Percentiles rank a stretch among this genome's conserved stretches.
Evolutionary conservation across 768 basidiomycete genomes (phyloP).

Genomic region (Suillus cothurnatus): DNA sequence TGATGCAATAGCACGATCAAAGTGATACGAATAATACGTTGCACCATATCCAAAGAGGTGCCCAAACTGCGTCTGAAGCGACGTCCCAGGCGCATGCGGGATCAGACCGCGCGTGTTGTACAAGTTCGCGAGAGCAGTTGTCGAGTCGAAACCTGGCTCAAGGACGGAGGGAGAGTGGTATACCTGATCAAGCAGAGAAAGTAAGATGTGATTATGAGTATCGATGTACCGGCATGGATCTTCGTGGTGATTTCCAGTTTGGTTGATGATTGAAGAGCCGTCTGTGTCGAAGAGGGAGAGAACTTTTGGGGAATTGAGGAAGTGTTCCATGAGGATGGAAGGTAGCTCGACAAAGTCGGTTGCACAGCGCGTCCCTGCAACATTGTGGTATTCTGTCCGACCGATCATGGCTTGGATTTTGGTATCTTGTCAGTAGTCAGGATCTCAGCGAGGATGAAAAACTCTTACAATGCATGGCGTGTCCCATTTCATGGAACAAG

Average conservation of each 20-base stretch:
- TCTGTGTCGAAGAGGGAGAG: slow-evolving; percentile 74
- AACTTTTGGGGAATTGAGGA: slow-evolving; percentile 82
- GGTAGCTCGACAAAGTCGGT: slow-evolving; percentile 99
- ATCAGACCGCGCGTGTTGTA: slow-evolving; percentile 74
- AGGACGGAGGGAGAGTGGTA: slow-evolving; percentile 79
- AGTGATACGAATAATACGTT: slow-evolving; percentile 96
- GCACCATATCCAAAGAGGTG: slow-evolving; percentile 97
- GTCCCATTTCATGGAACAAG: slow-evolving; percentile 98
- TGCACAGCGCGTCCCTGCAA: slow-evolving; percentile 95
- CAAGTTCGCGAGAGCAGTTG: slow-evolving; percentile 59
- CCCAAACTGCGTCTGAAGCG: slow-evolving; percentile 95
- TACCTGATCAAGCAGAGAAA: slow-evolving; percentile 85
- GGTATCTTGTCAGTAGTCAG: slow-evolving; percentile 10
- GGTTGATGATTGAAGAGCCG: slow-evolving; percentile 45
- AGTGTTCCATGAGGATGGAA: slow-evolving; percentile 98
- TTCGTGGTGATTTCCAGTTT: slow-evolving; percentile 65
- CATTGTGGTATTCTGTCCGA: slow-evolving; percentile 95
- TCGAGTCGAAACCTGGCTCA: slow-evolving; percentile 70
- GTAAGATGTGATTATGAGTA: slow-evolving; percentile 86
- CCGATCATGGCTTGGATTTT: slow-evolving; percentile 86
- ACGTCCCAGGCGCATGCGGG: slow-evolving; percentile 81
- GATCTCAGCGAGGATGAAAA: slow-evolving; percentile 9
- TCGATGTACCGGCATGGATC: slow-evolving; percentile 86
- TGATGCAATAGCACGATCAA: slow-evolving; percentile 94
- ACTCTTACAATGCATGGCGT: slow-evolving; percentile 97